Evolutionary conservation across 1,284 basidiomycete species (phyloP), one percentile per base, ranked within the genome.

Genomic region (Cutaneotrichosporon dermatis): DNA sequence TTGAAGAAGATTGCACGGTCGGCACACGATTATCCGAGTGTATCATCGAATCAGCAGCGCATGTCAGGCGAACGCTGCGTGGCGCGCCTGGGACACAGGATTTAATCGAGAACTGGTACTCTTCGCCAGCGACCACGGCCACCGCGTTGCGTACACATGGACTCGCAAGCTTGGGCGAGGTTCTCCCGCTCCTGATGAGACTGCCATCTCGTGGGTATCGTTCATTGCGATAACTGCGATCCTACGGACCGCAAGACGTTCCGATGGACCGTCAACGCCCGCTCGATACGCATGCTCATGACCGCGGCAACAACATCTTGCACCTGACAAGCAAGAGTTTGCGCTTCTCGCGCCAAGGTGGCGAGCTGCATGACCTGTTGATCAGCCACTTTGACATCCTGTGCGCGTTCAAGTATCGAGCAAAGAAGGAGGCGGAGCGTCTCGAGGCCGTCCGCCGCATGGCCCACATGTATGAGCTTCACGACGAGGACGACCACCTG

Each of bases 141-240:
- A 90, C 59, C 88, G 93, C 63, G 89, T 89, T 1, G 87, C 91
- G 86, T 88, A 65, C 87, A 90, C 74, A 90, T 95, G 87, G 91
- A 94, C 69, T 83, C 84, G 15, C 73, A 83, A 0, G 83, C 85
- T 2, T 79, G 88, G 65, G 80, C 84, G 60, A 86, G 88, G 61
- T 94, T 95, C 79, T 89, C 90, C 69, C 84, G 87, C 15, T 88
- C 6, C 81, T 97, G 41, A 89, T 94, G 76, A 86, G 86, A 63
- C 83, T 46, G 90, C 92, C 2, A 96, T 97, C 67, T 88, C 90
- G 16, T 99, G 96, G 96, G 91, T 99, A 34, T 88, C 91, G 34
- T 99, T 99, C 80, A 96, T 99, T 97, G 92, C 77, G 94, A 98
- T 73, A 92, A 95, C 70, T 99, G 96, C 79, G 90, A 97, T 69